Evolutionary conservation across 371 early-diverging fungal species (phyloP).

Genomic region (Dinochytrium kinnereticum): DNA sequence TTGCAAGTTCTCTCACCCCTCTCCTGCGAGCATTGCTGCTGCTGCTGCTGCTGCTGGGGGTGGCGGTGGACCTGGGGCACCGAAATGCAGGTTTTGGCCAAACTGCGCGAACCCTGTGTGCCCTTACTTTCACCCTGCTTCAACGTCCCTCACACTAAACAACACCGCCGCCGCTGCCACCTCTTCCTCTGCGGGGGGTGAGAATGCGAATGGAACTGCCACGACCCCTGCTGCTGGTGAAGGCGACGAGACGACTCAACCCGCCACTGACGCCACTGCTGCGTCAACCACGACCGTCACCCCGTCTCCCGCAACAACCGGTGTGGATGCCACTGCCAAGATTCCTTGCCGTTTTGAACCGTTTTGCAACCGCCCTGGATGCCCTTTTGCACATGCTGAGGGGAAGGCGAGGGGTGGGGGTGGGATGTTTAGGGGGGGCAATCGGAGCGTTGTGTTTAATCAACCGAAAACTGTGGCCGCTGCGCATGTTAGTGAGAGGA

Average conservation of each 20-base stretch:
- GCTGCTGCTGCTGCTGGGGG: conserved; percentile 18
- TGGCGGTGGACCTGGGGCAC: too few relatives aligned
- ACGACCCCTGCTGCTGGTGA: neutral
- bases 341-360: conserved; percentile 34
- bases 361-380: conserved; percentile 27
- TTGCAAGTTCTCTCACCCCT: conserved; percentile 40
- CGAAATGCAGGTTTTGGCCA: conserved; percentile 35
- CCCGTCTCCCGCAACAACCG: neutral
- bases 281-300: neutral
- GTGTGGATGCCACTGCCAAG: conserved; percentile 2
- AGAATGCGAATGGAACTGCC: neutral
- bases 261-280: neutral
- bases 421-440: neutral
- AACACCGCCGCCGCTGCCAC: neutral
- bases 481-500: conserved; percentile 13
- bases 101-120: conserved; percentile 37
- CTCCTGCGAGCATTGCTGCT: conserved; percentile 29
- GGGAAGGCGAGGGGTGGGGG: neutral
- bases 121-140: conserved; percentile 35
- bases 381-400: conserved; percentile 23
- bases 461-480: neutral
- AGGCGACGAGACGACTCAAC: too few relatives aligned
- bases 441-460: conserved; percentile 23
- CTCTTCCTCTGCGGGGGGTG: neutral
- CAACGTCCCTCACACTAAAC: neutral